Evolutionary conservation across 2,329 filamentous ascomycete species (phyloP), one percentile per base, ranked within the genome.

Genomic region (Fusarium transvaalense): DNA sequence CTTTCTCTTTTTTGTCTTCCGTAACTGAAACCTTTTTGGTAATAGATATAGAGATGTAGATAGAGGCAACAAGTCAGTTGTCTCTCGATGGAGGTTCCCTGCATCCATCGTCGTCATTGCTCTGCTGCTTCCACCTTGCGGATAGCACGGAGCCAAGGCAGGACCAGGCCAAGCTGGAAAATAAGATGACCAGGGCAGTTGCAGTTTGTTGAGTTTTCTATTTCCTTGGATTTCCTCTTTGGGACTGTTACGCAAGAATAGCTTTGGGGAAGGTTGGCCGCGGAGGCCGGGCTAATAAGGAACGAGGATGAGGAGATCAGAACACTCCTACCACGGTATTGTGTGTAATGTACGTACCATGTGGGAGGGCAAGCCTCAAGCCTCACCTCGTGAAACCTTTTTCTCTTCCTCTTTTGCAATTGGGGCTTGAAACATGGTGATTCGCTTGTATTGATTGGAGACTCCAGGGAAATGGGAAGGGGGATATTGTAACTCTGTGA

Each of bases 201-300:
- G 66, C 63, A 68, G 67, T 71, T 70, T 70, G 67, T 70, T 70
- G 67, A 68, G 67, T 48, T 60, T 60, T 35, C 51, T 47, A 34
- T 29, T 34, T 38, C 32, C 7, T 50, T 50, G 32, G 35, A 52
- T 69, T 69, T 62, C 66, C 65, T 48, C 27, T 69, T 67, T 67
- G 61, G 66, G 66, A 56, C 38, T 52, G 48, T 34, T 55, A 63
- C 53, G 53, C 54, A 69, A 56, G 35, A 45, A 38, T 50, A 63
- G 61, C 56, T 39, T 59, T 61, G 66, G 66, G 66, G 63, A 68
- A 63, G 61, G 61, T 57, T 47, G 57, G 25, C 62, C 57, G 56
- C 56, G 46, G 55, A 65, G 35, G n/a, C 65, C 50, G 60, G 43
- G 38, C 38, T 21, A 21, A 15, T 21, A 21, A 15, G 9, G 25